A percentile compares a stretch with the other conserved stretches of the same genome.
Evolutionary conservation across 768 basidiomycete species (phyloP).

Genomic region (Tephrocybe sp.): DNA sequence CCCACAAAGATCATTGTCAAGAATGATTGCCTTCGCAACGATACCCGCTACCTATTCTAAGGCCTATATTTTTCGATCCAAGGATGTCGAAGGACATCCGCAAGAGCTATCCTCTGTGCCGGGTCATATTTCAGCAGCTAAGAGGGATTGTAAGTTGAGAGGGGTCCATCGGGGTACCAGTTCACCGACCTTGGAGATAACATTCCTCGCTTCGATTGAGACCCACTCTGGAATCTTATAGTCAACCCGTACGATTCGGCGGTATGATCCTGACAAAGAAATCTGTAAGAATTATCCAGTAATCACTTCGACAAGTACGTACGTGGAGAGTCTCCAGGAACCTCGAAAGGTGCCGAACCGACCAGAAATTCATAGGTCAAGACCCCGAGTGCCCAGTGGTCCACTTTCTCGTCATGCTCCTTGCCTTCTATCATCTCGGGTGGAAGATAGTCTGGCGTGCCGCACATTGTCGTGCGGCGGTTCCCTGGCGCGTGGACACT

Average conservation of each 20-base stretch:
- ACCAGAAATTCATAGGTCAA: constrained; percentile 91
- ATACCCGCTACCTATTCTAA: no score
- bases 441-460: constrained; percentile 94
- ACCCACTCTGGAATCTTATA: constrained; percentile 60
- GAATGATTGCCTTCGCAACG: no score
- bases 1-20: no score
- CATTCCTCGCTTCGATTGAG: constrained; percentile 63
- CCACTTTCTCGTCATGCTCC: constrained; percentile 86
- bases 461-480: constrained; percentile 86
- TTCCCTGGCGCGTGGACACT: constrained; percentile 94
- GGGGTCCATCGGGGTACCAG: no score
- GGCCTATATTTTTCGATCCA: constrained; percentile 79
- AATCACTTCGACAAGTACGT: constrained; percentile 28
- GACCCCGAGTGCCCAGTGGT: constrained; percentile 96
- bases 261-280: constrained; percentile 74
- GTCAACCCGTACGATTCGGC: constrained; percentile 86
- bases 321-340: constrained; percentile 74
- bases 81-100: constrained; percentile 79
- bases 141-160: background rate
- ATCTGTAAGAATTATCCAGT: no score
- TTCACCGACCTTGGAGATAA: constrained; percentile 56
- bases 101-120: constrained; percentile 69
- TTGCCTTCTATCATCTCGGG: constrained; percentile 97
- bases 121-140: constrained; percentile 89
- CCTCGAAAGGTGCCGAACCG: constrained; percentile 81